Conservation (phyloP, 164 flowering plant species). For the Magnolia kwangsiensis region DNA sequence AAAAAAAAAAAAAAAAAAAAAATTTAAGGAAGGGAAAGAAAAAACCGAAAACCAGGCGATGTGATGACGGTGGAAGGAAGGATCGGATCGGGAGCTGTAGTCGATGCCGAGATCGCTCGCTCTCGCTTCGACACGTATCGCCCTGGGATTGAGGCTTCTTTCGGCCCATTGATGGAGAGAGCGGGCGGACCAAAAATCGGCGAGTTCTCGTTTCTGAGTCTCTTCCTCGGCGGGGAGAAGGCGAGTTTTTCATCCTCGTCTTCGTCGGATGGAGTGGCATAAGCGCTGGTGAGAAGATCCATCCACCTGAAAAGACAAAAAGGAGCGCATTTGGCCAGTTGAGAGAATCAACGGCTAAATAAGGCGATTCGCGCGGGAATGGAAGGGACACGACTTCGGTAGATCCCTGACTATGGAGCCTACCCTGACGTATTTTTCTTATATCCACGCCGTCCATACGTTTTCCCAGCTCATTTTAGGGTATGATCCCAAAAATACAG, state of each 20-base stretch:
- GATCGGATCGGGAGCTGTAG: constrained; percentile 16
- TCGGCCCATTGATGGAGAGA: constrained; percentile 6
- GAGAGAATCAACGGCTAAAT: too few species aligned
- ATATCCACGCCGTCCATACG: too few species aligned
- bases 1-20: background rate
- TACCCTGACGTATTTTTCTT: too few species aligned
- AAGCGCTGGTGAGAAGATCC: constrained; percentile 67
- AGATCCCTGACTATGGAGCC: too few species aligned
- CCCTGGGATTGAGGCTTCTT: constrained; percentile 54
- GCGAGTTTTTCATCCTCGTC: constrained; percentile 30
- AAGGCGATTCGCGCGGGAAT: too few species aligned
- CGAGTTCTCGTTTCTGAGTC: constrained; percentile 21
- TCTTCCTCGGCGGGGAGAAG: constrained; percentile 27
- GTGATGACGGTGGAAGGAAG: constrained; percentile 17
- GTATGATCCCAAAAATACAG: too few species aligned
- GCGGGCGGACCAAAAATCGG: background rate
- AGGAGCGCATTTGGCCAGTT: too few species aligned
- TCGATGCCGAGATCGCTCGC: constrained; percentile 34
- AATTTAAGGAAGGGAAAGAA: background rate
- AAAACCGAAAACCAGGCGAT: constrained; percentile 31
- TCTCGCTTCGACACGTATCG: constrained; percentile 82
- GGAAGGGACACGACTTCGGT: too few species aligned
- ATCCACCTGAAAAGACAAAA: constrained; percentile 10
- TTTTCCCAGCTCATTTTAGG: too few species aligned
- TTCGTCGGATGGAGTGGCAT: constrained; percentile 51